Evolutionary conservation across 768 basidiomycete species (phyloP).

Genomic region (Suillus spraguei): DNA sequence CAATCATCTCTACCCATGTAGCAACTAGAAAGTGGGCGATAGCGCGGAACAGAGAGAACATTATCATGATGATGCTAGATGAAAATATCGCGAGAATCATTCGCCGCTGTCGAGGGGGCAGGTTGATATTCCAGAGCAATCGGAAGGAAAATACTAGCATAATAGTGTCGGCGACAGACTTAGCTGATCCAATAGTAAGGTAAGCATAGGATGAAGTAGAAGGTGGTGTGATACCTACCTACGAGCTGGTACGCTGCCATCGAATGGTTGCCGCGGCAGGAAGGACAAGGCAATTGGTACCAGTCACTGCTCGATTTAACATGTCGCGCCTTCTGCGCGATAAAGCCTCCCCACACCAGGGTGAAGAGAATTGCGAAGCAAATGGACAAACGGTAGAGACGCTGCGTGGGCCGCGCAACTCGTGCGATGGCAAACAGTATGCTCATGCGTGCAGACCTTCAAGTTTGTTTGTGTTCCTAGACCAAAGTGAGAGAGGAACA

Average conservation of each 20-base stretch:
- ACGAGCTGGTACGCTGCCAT: conserved; percentile 13
- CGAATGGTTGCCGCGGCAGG: conserved; percentile 5
- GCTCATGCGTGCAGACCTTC: conserved; percentile 31
- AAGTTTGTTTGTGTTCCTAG: neutral
- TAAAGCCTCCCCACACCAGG: neutral
- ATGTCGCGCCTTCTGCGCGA: neutral
- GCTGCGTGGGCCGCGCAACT: conserved; percentile 22
- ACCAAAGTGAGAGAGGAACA: neutral
- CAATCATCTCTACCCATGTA: neutral
- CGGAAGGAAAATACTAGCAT: conserved; percentile 14
- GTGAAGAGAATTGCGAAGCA: conserved; percentile 14
- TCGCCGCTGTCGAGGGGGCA: conserved; percentile 16
- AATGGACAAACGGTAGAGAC: conserved; percentile 3
- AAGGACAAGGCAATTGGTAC: conserved; percentile 8
- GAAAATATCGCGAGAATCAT: conserved; percentile 19
- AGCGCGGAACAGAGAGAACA: conserved; percentile 17
- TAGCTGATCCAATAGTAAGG: neutral
- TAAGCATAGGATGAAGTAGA: neutral
- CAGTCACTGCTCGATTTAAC: conserved; percentile 13
- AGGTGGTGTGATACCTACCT: conserved; percentile 3
- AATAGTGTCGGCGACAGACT: conserved; percentile 10
- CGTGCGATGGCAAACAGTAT: conserved; percentile 28
- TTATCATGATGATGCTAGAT: conserved; percentile 16
- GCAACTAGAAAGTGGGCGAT: neutral
- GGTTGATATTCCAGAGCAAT: conserved; percentile 20